Evolutionary conservation across 441 rosid species (phyloP).

Genomic region (Hura crepitans): DNA sequence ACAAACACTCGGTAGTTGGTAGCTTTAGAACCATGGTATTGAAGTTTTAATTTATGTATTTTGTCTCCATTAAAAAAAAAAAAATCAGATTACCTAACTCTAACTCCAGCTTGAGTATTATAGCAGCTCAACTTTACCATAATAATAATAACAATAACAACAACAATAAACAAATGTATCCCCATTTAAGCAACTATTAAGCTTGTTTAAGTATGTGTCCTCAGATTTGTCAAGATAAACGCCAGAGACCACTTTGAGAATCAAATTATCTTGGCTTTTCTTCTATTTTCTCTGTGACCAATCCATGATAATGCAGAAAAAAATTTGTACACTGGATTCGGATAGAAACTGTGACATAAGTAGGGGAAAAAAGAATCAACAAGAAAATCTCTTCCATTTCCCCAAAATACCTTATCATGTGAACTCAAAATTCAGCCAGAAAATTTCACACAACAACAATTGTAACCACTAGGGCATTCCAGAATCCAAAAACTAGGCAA

Average conservation of each 20-base stretch:
- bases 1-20: not conserved
- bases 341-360: not conserved
- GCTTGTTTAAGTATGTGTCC: not conserved
- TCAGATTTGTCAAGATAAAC: not conserved
- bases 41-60: not conserved
- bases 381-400: constrained; percentile 1
- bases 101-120: not conserved
- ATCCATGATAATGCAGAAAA: not conserved
- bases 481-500: constrained; percentile 3
- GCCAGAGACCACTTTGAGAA: not conserved
- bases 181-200: not conserved
- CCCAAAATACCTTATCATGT: not conserved
- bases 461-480: not conserved
- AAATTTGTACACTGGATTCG: not conserved
- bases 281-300: not conserved
- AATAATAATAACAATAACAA: not conserved
- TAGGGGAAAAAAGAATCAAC: not conserved
- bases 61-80: not conserved
- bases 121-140: not conserved
- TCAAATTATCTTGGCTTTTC: not conserved
- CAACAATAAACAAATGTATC: not conserved
- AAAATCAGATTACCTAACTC: not conserved
- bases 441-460: constrained; percentile 6
- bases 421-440: not conserved
- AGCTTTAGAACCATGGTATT: not conserved